Evolutionary conservation across 306 rosid genomes (phyloP).

Genomic region (Vicia sativa): DNA sequence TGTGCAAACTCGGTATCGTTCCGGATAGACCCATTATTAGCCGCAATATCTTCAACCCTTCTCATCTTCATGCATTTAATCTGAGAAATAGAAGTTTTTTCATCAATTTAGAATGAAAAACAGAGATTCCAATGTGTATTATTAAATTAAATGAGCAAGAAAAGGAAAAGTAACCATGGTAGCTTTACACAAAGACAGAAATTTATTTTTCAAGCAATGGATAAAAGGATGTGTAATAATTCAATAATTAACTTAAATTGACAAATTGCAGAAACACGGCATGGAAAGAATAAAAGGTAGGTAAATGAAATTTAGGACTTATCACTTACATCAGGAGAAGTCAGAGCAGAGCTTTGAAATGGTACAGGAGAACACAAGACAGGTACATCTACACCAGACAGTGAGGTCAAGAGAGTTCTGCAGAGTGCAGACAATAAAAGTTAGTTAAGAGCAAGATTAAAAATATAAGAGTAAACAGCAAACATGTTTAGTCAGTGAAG

Average conservation of each 20-base stretch:
- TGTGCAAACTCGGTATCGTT: conserved; percentile 51
- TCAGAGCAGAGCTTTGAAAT: conserved; percentile 79
- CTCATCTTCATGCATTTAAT: conserved; percentile 79
- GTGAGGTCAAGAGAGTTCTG: conserved; percentile 73
- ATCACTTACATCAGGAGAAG: conserved; percentile 75
- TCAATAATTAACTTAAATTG: conserved; percentile 28
- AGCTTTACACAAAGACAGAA: conserved; percentile 22
- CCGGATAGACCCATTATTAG: conserved; percentile 44
- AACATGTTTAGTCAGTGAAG: conserved; percentile 15
- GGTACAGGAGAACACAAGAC: conserved; percentile 80
- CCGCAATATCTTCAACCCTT: conserved; percentile 59
- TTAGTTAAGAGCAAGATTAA: conserved; percentile 33
- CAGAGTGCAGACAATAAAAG: conserved; percentile 40
- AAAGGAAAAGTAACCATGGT: conserved; percentile 20
- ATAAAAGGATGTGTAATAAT: conserved; percentile 21
- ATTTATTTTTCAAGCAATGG: not conserved
- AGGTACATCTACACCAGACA: conserved; percentile 82
- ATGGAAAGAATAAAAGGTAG: conserved; percentile 21
- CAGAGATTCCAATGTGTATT: conserved; percentile 22
- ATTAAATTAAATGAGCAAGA: conserved; percentile 11
- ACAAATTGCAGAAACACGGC: conserved; percentile 21
- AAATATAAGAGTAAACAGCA: conserved; percentile 20
- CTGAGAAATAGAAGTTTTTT: conserved; percentile 41
- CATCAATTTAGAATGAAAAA: not conserved
- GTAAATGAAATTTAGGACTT: conserved; percentile 11